Conservation (phyloP, 768 basidiomycete species). For the Phlebiopsis gigantea region DNA sequence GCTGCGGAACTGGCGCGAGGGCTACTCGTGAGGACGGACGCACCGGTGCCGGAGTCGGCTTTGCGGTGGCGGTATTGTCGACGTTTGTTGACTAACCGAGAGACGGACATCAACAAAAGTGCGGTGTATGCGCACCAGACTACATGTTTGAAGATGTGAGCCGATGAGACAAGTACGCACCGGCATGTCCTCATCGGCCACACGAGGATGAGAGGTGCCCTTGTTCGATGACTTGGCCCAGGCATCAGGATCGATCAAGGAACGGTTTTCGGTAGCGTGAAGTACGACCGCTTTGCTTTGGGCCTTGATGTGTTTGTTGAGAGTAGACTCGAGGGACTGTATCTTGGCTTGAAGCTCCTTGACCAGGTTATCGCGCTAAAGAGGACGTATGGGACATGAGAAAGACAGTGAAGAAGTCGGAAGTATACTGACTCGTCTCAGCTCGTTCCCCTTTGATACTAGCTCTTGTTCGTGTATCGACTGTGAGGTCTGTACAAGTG, state of each 20-base stretch:
- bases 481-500: slow-evolving; percentile 26
- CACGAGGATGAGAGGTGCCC: slow-evolving; percentile 17
- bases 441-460: slow-evolving; percentile 30
- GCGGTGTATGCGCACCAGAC: neutral
- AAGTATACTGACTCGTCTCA: slow-evolving; percentile 25
- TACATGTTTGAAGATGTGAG: neutral
- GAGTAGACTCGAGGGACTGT: slow-evolving; percentile 23
- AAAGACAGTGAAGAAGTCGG: neutral
- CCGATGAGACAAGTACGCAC: slow-evolving; percentile 11
- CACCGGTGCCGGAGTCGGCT: slow-evolving; percentile 12
- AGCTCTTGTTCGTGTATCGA: slow-evolving; percentile 29
- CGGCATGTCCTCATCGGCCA: slow-evolving; percentile 19
- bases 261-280: slow-evolving; percentile 8
- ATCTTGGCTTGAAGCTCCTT: slow-evolving; percentile 25
- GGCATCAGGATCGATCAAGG: slow-evolving; percentile 27
- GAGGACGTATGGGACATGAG: neutral
- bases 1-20: neutral
- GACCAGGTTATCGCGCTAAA: slow-evolving; percentile 28
- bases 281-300: slow-evolving; percentile 18
- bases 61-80: slow-evolving; percentile 15
- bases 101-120: neutral
- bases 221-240: slow-evolving; percentile 24
- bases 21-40: neutral
- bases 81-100: slow-evolving; percentile 19
- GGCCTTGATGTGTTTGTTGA: slow-evolving; percentile 26